Base-by-base conservation (phyloP, 2,329 filamentous ascomycete species). In the Tolypocladium inflatum region DNA sequence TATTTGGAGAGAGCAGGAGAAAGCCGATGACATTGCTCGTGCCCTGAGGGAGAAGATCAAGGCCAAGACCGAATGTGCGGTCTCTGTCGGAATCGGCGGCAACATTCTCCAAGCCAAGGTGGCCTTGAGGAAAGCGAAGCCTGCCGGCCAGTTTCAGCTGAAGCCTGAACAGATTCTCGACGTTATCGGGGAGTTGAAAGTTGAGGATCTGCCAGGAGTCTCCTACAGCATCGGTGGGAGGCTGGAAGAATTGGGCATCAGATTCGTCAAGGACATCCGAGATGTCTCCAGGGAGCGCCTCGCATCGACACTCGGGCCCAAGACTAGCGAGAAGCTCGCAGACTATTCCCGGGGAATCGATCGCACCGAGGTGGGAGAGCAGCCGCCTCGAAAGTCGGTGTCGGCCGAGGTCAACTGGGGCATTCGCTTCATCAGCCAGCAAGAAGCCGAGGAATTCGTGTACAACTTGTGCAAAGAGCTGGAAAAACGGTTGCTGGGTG, bases 391-490 rank as follows among this genome's bases (percentile, higher is more conserved):
- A 57, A 99, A 97, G 69, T 97, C 93, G 0, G 91, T 99, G 0
- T 97, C 94, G 2, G 93, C 93, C 1, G 94, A 99, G 70, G 91
- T 99, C 61, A 99, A 94, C 66, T 99, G 94, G 94, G 94, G 95
- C 3, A 96, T 99, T 58, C 86, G 94, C 7, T 99, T 99, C 69
- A 85, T 94, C 64, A 95, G 82, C 60, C 91, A 97, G 67, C 81
- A 84, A n/a, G 93, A 99, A 72, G 92, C 91, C 0, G 93, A 97
- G 59, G 90, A 95, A 63, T 99, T 99, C 70, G 81, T 97, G 37
- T 78, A 84, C 61, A 94, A 90, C 63, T 76, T 99, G 0, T 94
- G 90, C 67, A 87, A 87, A 58, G 94, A 99, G 71, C 76, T 99
- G 8, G 86, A 92, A 64, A 87, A 86, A 58, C 83, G 94, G 1